phyloP scores from a whole-genome alignment of 2,329 filamentous ascomycete genomes.

The Paecilomyces variotii region DNA sequence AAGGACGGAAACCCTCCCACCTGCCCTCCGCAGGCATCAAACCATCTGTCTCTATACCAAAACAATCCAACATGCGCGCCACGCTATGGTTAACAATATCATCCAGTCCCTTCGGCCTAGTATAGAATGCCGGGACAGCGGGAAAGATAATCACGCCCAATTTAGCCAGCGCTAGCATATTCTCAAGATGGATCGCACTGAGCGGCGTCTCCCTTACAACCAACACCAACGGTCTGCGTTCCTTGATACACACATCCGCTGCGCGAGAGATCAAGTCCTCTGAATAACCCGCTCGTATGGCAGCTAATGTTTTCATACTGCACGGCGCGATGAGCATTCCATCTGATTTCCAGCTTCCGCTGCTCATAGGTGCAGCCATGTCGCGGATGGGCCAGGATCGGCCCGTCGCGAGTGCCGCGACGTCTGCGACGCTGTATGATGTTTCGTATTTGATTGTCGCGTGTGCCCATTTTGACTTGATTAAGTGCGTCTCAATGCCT shows the following conservation, averaged over 20 bases:
- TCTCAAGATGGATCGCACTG: slow-evolving; percentile 9
- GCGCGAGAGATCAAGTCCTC: slow-evolving; percentile 37
- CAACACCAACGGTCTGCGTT: slow-evolving; percentile 27
- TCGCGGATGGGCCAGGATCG: slow-evolving; percentile 14
- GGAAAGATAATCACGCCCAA: slow-evolving; percentile 31
- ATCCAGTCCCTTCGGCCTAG: slow-evolving; percentile 13
- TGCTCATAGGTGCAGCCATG: slow-evolving; percentile 16
- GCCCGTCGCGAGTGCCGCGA: slow-evolving; percentile 6
- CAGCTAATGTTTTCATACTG: slow-evolving; percentile 39
- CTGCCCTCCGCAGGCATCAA: background rate
- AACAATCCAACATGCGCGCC: slow-evolving; percentile 11
- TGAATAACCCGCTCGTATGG: slow-evolving; percentile 28
- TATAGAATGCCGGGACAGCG: slow-evolving; percentile 35
- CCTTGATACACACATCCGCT: slow-evolving; percentile 38
- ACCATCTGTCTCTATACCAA: background rate
- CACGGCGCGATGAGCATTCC: slow-evolving; percentile 41
- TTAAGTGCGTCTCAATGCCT: slow-evolving; percentile 17
- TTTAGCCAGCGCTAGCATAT: slow-evolving; percentile 3
- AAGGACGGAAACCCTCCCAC: background rate
- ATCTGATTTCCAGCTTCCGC: slow-evolving; percentile 15
- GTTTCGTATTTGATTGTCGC: slow-evolving; percentile 16
- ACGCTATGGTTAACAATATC: slow-evolving; percentile 12
- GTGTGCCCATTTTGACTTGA: slow-evolving; percentile 22
- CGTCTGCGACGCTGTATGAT: slow-evolving; percentile 3
- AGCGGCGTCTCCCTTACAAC: slow-evolving; percentile 33